Conservation (phyloP, 2,329 filamentous ascomycete genomes). For the Dactylellina leptospora region DNA sequence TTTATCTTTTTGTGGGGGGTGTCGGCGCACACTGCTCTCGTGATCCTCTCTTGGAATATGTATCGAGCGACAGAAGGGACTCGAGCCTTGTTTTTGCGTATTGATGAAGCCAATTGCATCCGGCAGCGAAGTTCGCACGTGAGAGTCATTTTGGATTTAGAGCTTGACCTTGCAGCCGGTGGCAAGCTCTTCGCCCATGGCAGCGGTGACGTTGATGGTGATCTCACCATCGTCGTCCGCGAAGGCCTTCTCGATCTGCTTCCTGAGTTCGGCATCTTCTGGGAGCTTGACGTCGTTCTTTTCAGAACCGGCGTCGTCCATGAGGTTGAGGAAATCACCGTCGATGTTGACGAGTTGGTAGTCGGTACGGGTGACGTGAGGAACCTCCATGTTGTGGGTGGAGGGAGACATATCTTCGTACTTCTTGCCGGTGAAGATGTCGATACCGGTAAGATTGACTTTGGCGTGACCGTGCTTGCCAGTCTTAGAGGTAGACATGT, state of each 20-base stretch:
- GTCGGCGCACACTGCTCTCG: background rate
- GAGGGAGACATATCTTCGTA: slow-evolving; percentile 98
- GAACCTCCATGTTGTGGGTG: slow-evolving; percentile 98
- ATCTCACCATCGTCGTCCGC: slow-evolving; percentile 63
- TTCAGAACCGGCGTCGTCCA: slow-evolving; percentile 82
- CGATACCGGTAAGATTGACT: slow-evolving; percentile 96
- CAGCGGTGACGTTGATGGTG: slow-evolving; percentile 81
- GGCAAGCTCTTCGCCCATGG: slow-evolving; percentile 94
- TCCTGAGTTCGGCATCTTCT: slow-evolving; percentile 85
- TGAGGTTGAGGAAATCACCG: slow-evolving; percentile 93
- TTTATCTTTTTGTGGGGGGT: too few relatives aligned
- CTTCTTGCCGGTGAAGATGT: slow-evolving; percentile 99
- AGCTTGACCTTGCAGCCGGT: slow-evolving; percentile 84
- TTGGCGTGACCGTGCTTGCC: slow-evolving; percentile 99
- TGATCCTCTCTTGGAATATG: background rate
- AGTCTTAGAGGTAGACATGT: slow-evolving; percentile 99
- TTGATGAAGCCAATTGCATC: background rate
- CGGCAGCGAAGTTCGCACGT: slow-evolving; percentile 60
- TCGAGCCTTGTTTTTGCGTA: background rate
- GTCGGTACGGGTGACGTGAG: slow-evolving; percentile 88
- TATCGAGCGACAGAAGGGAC: background rate
- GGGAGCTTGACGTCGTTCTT: slow-evolving; percentile 97
- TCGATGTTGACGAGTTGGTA: slow-evolving; percentile 95
- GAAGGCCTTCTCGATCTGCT: slow-evolving; percentile 71
- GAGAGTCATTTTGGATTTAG: slow-evolving; percentile 7